Evolutionary conservation across 306 rosid genomes (phyloP).

Genomic region (Alnus glutinosa): DNA sequence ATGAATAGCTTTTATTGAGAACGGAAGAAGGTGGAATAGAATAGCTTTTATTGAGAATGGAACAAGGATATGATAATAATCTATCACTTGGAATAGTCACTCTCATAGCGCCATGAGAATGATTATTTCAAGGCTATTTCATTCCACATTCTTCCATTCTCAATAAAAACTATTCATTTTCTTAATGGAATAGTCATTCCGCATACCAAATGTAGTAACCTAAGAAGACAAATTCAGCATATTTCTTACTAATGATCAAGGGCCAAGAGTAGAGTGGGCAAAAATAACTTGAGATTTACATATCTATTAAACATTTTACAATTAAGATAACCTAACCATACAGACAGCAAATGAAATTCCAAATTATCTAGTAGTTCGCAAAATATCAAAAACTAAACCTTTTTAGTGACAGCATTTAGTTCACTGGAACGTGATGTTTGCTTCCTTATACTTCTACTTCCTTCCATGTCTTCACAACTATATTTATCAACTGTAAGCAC

Average conservation of each 20-base stretch:
- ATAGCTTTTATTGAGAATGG: too few species aligned
- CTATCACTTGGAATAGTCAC: too few species aligned
- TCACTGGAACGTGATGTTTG: constrained; percentile 46
- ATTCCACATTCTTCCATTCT: too few species aligned
- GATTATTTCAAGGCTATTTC: too few species aligned
- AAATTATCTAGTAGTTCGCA: background rate
- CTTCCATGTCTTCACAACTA: constrained; percentile 51
- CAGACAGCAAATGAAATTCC: background rate
- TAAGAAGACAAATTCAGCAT: background rate
- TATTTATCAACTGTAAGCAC: constrained; percentile 55
- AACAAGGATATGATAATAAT: too few species aligned
- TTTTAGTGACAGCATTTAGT: constrained; percentile 60
- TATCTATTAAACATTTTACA: background rate
- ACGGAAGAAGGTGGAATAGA: too few species aligned
- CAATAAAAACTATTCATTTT: too few species aligned
- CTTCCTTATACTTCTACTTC: constrained; percentile 47
- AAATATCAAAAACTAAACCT: constrained; percentile 46
- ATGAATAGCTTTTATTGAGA: too few species aligned
- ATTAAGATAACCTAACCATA: background rate
- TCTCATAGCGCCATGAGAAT: too few species aligned
- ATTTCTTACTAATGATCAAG: background rate
- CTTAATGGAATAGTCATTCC: too few species aligned
- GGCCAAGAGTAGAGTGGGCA: background rate
- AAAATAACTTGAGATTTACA: background rate
- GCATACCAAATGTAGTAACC: too few species aligned